Evolutionary conservation across 2,329 filamentous ascomycete species (phyloP), one percentile per base, ranked within the genome.

Genomic region (Triangularia setosa): DNA sequence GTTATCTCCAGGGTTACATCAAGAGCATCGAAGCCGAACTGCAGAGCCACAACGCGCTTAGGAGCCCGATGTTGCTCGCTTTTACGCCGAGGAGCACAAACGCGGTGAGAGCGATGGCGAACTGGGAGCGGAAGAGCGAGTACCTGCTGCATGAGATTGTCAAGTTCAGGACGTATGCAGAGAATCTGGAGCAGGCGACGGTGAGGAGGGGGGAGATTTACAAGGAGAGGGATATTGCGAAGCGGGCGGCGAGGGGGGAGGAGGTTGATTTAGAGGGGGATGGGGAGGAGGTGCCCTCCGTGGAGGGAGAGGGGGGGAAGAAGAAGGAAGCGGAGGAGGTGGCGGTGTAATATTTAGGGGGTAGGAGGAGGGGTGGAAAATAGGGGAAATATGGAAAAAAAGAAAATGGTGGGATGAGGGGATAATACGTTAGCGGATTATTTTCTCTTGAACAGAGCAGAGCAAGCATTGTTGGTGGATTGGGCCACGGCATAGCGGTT

Each of bases 121-220:
- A 99, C 77, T 99, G 95, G 94, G 93, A 99, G 80, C 88, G 90
- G 73, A 98, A 98, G 80, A 96, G 92, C 63, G 89, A 91, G 28
- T 97, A 98, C 74, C 80, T 99, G 48, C 83, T 98, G 12, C 84
- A 91, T 35, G 95, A 99, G 79, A 97, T 96, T 75, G 93, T 98
- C 76, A 98, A 98, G 77, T 98, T 97, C 79, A 84, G 90, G 65
- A 98, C 93, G 0, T 99, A 98, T 73, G 93, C 97, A 70, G 95
- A 98, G 75, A 89, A 87, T 33, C 79, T 99, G 59, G 83, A 87
- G 64, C 85, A 86, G 40, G 93, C 93, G 0, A 86, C 90, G 70
- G 78, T 75, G 30, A 83, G 87, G 62, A 93, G 90, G 74, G 83
- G 85, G 55, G 89, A 88, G 73, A 88, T 97, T 52, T 90, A 92